A percentile compares a stretch with the other conserved stretches of the same genome.
Conservation (phyloP, 1,284 basidiomycete genomes). For the Cryptococcus floricola region DNA sequence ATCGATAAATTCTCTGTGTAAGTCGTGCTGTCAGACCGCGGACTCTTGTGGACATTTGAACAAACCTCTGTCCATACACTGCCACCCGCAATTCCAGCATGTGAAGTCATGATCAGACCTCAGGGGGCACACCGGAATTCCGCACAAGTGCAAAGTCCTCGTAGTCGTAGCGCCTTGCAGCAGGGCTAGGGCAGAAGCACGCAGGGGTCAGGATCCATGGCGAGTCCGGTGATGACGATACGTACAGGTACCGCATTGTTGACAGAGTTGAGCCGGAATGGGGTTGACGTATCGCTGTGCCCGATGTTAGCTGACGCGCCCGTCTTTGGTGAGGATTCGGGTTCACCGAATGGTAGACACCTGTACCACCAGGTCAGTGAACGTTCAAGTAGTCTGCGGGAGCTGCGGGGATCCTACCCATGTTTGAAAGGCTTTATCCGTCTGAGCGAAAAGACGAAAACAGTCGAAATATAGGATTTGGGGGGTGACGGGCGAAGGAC, state of each 20-base stretch:
- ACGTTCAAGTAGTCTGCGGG: neutral
- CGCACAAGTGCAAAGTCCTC: slow-evolving; percentile 25
- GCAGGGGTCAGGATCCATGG: neutral
- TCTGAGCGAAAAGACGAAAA: neutral
- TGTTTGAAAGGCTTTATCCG: neutral
- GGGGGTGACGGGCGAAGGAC: neutral
- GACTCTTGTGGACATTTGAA: slow-evolving; percentile 1
- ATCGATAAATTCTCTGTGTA: neutral
- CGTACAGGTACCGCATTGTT: slow-evolving; percentile 10
- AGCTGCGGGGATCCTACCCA: neutral
- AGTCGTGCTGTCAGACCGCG: neutral
- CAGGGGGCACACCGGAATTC: slow-evolving; percentile 23
- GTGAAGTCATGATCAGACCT: slow-evolving; percentile 13
- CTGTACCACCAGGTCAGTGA: slow-evolving; percentile 1
- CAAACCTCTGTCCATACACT: slow-evolving; percentile 7
- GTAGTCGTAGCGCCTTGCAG: slow-evolving; percentile 12
- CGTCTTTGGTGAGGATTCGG: too few species aligned
- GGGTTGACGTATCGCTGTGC: slow-evolving; percentile 9
- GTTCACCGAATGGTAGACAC: slow-evolving; percentile 25
- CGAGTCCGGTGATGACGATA: neutral
- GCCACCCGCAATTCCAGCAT: slow-evolving; percentile 25
- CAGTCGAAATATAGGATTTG: neutral
- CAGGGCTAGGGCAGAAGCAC: slow-evolving; percentile 3
- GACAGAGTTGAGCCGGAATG: slow-evolving; percentile 10
- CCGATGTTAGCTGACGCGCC: neutral